Evolutionary conservation across 2,329 filamentous ascomycete species (phyloP).

Genomic region (Cadophora malorum): DNA sequence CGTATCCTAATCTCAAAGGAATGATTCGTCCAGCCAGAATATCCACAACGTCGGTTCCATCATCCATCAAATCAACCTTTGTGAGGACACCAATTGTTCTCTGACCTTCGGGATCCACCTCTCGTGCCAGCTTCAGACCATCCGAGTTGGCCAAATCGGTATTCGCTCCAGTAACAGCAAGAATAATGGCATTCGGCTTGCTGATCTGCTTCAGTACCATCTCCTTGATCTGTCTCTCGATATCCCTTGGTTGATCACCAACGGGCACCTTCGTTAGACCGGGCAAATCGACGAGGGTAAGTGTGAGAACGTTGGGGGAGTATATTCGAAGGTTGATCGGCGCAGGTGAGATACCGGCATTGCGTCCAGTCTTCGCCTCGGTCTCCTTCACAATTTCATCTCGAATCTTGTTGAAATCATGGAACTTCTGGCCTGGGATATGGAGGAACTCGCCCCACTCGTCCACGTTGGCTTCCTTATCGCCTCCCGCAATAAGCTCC

Average conservation of each 20-base stretch:
- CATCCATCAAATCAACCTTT: slow-evolving; percentile 99
- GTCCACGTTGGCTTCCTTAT: slow-evolving; percentile 88
- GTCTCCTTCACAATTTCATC: slow-evolving; percentile 98
- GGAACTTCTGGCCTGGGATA: slow-evolving; percentile 96
- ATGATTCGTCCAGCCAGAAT: slow-evolving; percentile 98
- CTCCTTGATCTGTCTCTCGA: slow-evolving; percentile 93
- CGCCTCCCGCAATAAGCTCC: slow-evolving; percentile 67
- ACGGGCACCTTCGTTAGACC: slow-evolving; percentile 97
- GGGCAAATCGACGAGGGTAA: slow-evolving; percentile 95
- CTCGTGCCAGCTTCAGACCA: slow-evolving; percentile 91
- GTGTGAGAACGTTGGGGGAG: slow-evolving; percentile 95
- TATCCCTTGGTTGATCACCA: slow-evolving; percentile 94
- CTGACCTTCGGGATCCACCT: slow-evolving; percentile 97
- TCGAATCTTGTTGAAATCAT: slow-evolving; percentile 97
- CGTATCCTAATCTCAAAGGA: slow-evolving; percentile 90
- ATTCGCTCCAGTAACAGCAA: slow-evolving; percentile 96
- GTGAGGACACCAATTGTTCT: slow-evolving; percentile 97
- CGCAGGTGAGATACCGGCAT: slow-evolving; percentile 93
- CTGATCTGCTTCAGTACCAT: slow-evolving; percentile 99
- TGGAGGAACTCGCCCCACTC: slow-evolving; percentile 99
- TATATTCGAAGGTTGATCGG: slow-evolving; percentile 99
- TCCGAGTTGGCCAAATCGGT: slow-evolving; percentile 99
- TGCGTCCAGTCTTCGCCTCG: slow-evolving; percentile 93
- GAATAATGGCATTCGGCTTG: slow-evolving; percentile 97
- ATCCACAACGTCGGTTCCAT: slow-evolving; percentile 97